Evolutionary conservation across 2,329 filamentous ascomycete genomes (phyloP), one percentile per base, ranked within the genome.

Genomic region (Stemphylium vesicarium): DNA sequence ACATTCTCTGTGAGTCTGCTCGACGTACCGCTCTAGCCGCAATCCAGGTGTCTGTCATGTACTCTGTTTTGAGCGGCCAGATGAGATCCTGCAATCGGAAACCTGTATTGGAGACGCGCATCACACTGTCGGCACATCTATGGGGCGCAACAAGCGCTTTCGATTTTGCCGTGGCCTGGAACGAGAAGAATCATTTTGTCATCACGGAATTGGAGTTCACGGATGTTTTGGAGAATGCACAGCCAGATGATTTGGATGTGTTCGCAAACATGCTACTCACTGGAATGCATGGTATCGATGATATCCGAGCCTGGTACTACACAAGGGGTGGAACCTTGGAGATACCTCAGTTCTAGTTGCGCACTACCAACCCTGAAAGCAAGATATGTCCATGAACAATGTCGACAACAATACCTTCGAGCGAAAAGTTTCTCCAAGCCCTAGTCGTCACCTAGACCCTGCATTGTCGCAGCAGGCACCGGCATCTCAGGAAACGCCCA

Each of bases 1-100:
- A 81, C 81, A 70, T 83, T 2, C 73, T 84, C 16, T 77, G 83
- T 10, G 84, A 86, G 63, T 84, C 82, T 0, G 73, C 79, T 1
- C 77, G 83, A 2, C 79, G 84, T 13, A 85, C 83, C 0, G 72
- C 82, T 0, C 69, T 85, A 1, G 72, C 82, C 11, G 66, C 78
- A 0, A 80, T 81, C 57, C 83, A 81, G 38, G 76, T 84, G 53
- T 44, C 66, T 5, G 53, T 66, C 10, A 50, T 72, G n/a, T 71
- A 53, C 32, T 50, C 52, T 13, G 31, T 72, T 2, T 22, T 73
- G 0, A 48, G 47, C 6, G 65, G 66, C 9, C 53, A 62, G 3
- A 12, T 62, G 4, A 33, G 29, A 3, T 22, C 54, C 2, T 74
- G 71, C 39, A 13, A 44, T 2, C 41, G 56, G 5, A 20, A 54